Evolutionary conservation across 768 basidiomycete species (phyloP).

Genomic region (Tulasnella sp.): DNA sequence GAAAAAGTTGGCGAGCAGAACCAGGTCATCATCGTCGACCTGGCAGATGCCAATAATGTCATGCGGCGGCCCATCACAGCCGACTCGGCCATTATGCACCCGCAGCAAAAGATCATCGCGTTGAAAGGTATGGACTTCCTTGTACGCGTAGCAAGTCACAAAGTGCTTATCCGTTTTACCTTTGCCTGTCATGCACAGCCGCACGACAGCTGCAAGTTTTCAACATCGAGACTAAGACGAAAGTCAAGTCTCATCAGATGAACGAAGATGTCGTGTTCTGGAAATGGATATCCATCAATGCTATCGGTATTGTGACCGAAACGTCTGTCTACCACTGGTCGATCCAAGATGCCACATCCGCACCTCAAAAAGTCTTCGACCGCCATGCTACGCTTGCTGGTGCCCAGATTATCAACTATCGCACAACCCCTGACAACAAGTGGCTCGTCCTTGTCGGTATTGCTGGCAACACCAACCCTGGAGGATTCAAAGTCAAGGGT

Average conservation of each 20-base stretch:
- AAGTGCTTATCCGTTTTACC: neutral
- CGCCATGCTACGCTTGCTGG: slow-evolving; percentile 90
- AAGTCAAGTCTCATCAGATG: slow-evolving; percentile 92
- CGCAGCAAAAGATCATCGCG: slow-evolving; percentile 91
- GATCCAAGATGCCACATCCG: slow-evolving; percentile 60
- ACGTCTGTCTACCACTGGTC: slow-evolving; percentile 90
- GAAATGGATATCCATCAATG: slow-evolving; percentile 93
- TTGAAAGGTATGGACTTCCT: slow-evolving; percentile 61
- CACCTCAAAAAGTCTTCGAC: slow-evolving; percentile 91
- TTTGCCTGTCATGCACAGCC: slow-evolving; percentile 43
- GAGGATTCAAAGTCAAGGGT: slow-evolving; percentile 97
- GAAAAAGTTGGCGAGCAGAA: slow-evolving; percentile 93
- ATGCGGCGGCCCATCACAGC: slow-evolving; percentile 91
- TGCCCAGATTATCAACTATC: slow-evolving; percentile 98
- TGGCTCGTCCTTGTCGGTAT: slow-evolving; percentile 98
- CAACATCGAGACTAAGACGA: slow-evolving; percentile 95
- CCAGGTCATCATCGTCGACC: slow-evolving; percentile 98
- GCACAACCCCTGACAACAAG: slow-evolving; percentile 84
- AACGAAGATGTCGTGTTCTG: slow-evolving; percentile 95
- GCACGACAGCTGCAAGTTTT: slow-evolving; percentile 93
- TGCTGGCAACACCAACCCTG: slow-evolving; percentile 86
- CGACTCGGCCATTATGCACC: slow-evolving; percentile 99
- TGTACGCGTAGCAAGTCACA: neutral
- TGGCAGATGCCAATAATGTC: slow-evolving; percentile 95
- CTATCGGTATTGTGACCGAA: slow-evolving; percentile 93